Evolutionary conservation across 2,329 filamentous ascomycete genomes (phyloP), one percentile per base, ranked within the genome.

Genomic region (Dendryphion nanum): DNA sequence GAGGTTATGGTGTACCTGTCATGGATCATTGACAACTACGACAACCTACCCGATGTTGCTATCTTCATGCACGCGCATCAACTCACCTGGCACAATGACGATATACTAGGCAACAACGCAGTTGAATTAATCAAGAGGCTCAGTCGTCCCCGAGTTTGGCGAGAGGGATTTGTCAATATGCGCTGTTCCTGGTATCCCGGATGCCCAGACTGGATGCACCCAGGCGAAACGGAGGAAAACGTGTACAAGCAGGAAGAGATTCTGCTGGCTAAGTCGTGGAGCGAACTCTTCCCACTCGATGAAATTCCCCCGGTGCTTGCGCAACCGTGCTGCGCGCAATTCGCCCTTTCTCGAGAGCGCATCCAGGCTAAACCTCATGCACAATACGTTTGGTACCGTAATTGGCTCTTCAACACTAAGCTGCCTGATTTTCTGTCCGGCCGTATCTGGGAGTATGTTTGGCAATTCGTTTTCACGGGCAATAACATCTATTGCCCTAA

Each of bases 291-390:
- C 45, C 73, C 73, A 1, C 47, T 68, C 4, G 70, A 74, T 35
- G 61, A 64, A 8, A 62, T 76, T 2, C 73, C 73, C 0, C 48
- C 52, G 1, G 72, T 79, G 0, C 69, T 83, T 0, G 73, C 77
- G 2, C 78, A 82, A 47, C 76, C 80, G 3, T 83, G 80, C 56
- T 83, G 81, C 52, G 78, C 77, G 2, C 81, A 84, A 48, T 83
- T 84, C 50, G 81, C 79, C 6, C 61, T 83, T 3, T 78, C 75
- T 5, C 64, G 73, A 3, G 77, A 81, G 29, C 71, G 77, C 3
- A 78, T 83, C 36, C 73, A 66, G 7, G 65, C 71, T 1, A 72
- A 76, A 21, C 76, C 77, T 1, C 68, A 71, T 35, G 67, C 71
- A 17, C 70, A 74, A 31, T 83, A 77, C 52, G 64, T 78, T 15